Evolutionary conservation across 2,329 filamentous ascomycete species (phyloP), one percentile per base, ranked within the genome.

Genomic region (Aspergillus luchuensis): DNA sequence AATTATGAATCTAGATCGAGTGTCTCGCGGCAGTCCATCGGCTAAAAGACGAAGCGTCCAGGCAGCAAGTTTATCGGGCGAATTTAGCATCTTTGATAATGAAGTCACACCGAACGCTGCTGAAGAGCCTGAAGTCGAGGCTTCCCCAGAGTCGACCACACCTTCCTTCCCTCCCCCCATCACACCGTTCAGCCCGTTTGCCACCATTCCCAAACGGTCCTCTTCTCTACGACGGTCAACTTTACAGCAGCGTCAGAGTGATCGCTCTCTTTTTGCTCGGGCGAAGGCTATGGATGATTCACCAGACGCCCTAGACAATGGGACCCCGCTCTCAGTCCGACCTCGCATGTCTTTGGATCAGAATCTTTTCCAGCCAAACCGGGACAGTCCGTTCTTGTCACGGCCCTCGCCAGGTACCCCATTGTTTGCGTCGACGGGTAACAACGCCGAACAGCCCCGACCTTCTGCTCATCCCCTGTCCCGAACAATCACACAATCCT

Each of bases 41-140:
- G 91, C 93, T 50, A 97, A 97, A 81, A 86, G 95, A 66, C 87
- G 95, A 70, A 97, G 93, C 77, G 78, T 96, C 68, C 91, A 97
- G 74, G 89, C 89, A 47, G 82, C 88, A n/a, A 85, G 79, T 67
- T 81, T 89, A 63, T 82, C 83, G 49, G 75, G 80, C 25, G 84
- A 87, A 67, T 90, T 91, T 72, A 92, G 87, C 73, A 87, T 96
- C 36, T 96, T 96, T 73, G 91, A 93, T 58, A 74, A 71, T 49
- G 72, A 76, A 45, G 66, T 69, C 45, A 39, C 54, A 56, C 66
- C 65, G 53, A 67, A 56, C 60, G 71, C 63, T 59, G 68, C 66
- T 8, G 69, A 71, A 60, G 70, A 73, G 23, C 64, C 70, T 51
- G 63, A 64, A 25, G 68, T 71, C 59, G 72, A 67, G 54, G 73